Evolutionary conservation across 2,329 filamentous ascomycete genomes (phyloP).

Genomic region (Atkinsonella hypoxylon): DNA sequence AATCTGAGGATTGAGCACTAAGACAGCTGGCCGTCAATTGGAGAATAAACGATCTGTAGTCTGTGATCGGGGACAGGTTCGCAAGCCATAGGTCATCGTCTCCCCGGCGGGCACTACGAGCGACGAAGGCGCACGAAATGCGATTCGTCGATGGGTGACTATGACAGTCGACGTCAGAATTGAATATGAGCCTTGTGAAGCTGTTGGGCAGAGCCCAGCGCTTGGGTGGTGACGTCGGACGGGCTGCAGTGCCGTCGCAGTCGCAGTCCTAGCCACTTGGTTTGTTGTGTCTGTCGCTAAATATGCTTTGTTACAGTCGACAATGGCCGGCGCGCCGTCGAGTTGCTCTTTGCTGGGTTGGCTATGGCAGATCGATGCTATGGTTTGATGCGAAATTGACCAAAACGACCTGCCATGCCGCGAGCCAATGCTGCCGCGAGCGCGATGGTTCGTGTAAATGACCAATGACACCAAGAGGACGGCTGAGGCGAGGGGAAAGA

Average conservation of each 20-base stretch:
- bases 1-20: background rate
- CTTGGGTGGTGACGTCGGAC: background rate
- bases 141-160: background rate
- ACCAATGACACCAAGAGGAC: background rate
- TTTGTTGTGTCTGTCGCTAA: background rate
- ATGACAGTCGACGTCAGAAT: background rate
- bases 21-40: background rate
- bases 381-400: background rate
- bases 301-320: no score
- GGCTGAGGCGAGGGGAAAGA: background rate
- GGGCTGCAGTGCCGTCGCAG: background rate
- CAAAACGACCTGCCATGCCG: background rate
- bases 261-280: background rate
- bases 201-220: background rate
- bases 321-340: background rate
- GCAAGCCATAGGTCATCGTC: slow-evolving; percentile 6
- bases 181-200: background rate
- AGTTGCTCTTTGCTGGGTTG: background rate
- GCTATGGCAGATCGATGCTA: background rate
- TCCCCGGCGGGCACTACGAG: background rate
- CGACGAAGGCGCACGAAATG: background rate
- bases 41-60: background rate
- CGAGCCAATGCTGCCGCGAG: background rate
- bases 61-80: background rate
- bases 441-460: background rate